These are phyloP conservation scores for Vaccinium corymbosum DNA, from an alignment of 148 eudicot species.

Conservation along the genomic window DNA sequence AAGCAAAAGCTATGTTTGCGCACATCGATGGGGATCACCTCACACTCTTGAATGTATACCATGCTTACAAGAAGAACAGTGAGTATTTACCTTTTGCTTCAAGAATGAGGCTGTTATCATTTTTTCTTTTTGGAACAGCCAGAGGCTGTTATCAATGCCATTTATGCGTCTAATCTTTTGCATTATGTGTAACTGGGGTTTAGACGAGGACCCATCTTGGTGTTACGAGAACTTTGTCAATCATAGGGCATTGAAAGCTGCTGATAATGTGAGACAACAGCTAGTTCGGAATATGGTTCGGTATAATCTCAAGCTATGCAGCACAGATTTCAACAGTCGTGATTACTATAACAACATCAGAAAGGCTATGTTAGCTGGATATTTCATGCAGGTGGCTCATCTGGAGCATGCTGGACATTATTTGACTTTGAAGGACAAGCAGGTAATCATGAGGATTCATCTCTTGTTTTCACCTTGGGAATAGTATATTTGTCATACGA, in stretches of 20 bases:
- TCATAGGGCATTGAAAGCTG: constrained; percentile 70
- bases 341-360: constrained; percentile 90
- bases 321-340: constrained; percentile 89
- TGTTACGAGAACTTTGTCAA: constrained; percentile 92
- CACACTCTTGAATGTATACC: constrained; percentile 90
- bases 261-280: constrained; percentile 95
- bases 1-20: constrained; percentile 78
- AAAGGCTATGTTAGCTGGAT: constrained; percentile 96
- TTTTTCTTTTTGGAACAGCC: no score
- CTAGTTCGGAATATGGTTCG: constrained; percentile 85
- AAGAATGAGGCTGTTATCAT: background rate
- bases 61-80: constrained; percentile 94
- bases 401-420: constrained; percentile 87
- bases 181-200: background rate
- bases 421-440: constrained; percentile 91
- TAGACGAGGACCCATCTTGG: constrained; percentile 90
- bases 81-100: constrained; percentile 31
- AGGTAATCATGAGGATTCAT: constrained; percentile 39
- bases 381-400: constrained; percentile 99
- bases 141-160: no score
- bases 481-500: background rate
- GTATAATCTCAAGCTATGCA: constrained; percentile 79
- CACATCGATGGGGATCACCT: constrained; percentile 98
- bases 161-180: background rate
- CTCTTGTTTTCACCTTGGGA: background rate